A percentile compares a stretch with the other conserved stretches of the same genome.
These are phyloP conservation scores for Didymosphaeria variabile DNA, from an alignment of 2,329 filamentous ascomycete genomes.

Conservation along the genomic window DNA sequence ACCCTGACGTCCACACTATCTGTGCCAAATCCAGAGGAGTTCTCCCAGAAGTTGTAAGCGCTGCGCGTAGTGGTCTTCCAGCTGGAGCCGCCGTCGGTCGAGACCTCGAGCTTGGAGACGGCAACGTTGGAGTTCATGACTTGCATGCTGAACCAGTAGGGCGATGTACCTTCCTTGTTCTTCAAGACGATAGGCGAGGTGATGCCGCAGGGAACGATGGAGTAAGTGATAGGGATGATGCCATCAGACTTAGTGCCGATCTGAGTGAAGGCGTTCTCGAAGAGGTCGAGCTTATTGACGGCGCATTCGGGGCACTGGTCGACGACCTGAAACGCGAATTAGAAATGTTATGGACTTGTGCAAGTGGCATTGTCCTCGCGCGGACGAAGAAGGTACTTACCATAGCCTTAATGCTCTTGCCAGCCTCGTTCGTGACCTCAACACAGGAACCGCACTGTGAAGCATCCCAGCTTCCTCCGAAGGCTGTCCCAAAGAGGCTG, in stretches of 20 bases:
- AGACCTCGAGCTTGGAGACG: constrained; percentile 67
- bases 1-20: constrained; percentile 64
- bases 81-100: constrained; percentile 65
- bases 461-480: constrained; percentile 68
- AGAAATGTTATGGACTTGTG: background rate
- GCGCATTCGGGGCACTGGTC: constrained; percentile 67
- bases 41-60: constrained; percentile 68
- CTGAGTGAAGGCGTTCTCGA: constrained; percentile 59
- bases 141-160: constrained; percentile 69
- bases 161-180: constrained; percentile 63
- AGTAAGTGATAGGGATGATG: constrained; percentile 61
- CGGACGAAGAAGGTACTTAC: constrained; percentile 50
- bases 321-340: constrained; percentile 53
- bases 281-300: constrained; percentile 65
- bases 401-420: constrained; percentile 71
- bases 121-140: constrained; percentile 70
- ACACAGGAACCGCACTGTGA: constrained; percentile 70
- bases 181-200: constrained; percentile 59
- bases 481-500: constrained; percentile 68
- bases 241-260: constrained; percentile 58
- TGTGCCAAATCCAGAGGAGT: constrained; percentile 64
- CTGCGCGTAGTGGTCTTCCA: constrained; percentile 66
- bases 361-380: too few species aligned
- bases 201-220: constrained; percentile 62
- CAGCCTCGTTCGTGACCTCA: constrained; percentile 65